These are phyloP conservation scores for Plasmodium cynomolgi DNA, from an alignment of 169 alveolate species.

Conservation along the genomic window DNA sequence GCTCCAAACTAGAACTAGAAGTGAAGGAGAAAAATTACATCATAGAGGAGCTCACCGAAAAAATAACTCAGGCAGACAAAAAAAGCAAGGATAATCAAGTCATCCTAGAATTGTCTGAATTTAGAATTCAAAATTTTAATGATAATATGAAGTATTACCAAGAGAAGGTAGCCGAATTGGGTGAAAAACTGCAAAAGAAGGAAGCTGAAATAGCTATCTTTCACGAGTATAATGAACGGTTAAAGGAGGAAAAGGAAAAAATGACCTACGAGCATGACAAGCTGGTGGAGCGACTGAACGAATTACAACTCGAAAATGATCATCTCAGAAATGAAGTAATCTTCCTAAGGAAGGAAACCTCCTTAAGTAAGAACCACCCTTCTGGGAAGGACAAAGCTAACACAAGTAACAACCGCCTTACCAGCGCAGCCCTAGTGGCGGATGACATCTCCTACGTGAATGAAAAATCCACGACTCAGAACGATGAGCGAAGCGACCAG, in stretches of 20 bases:
- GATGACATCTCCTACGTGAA: constrained; percentile 1
- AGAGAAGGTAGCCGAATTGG: constrained; percentile 63
- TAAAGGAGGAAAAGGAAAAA: constrained; percentile 60
- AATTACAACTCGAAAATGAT: constrained; percentile 48
- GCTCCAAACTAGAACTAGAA: constrained; percentile 67
- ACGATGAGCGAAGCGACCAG: neutral
- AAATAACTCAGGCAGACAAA: constrained; percentile 46
- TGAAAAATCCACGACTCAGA: neutral
- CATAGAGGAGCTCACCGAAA: constrained; percentile 66
- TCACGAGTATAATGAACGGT: constrained; percentile 60
- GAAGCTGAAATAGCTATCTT: constrained; percentile 43
- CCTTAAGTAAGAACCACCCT: neutral
- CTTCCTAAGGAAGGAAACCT: neutral
- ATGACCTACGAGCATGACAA: constrained; percentile 11
- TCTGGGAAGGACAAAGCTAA: neutral
- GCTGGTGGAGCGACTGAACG: neutral
- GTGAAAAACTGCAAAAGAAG: constrained; percentile 44
- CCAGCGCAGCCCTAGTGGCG: neutral
- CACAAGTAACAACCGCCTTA: neutral
- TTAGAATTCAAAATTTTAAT: constrained; percentile 74
- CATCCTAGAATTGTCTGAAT: constrained; percentile 74
- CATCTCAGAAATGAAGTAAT: constrained; percentile 24
- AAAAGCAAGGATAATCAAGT: constrained; percentile 75
- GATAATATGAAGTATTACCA: constrained; percentile 69
- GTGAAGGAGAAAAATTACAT: constrained; percentile 60